These are phyloP conservation scores for Logfia minima DNA, from an alignment of 129 eudicot species.

Conservation along the genomic window DNA sequence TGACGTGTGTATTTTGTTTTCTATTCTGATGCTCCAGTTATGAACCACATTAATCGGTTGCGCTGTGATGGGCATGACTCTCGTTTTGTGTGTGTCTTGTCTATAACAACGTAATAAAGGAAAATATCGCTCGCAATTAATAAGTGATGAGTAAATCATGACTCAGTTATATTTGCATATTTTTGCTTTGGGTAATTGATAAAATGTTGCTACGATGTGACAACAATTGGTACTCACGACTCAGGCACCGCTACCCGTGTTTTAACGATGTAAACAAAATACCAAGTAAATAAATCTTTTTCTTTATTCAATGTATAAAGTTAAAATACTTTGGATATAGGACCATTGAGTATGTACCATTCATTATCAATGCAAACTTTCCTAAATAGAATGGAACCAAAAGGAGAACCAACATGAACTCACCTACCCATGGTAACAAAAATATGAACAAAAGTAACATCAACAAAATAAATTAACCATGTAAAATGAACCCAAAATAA, in stretches of 20 bases:
- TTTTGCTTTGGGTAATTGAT: no score
- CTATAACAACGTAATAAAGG: no score
- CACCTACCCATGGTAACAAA: slow-evolving; percentile 6
- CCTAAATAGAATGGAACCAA: slow-evolving; percentile 5
- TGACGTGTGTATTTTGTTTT: no score
- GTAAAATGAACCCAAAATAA: slow-evolving; percentile 28
- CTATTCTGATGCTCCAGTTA: no score
- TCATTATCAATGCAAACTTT: neutral
- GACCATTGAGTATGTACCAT: slow-evolving; percentile 12
- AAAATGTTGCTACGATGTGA: no score
- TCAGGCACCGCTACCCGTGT: neutral
- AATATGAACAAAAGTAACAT: slow-evolving; percentile 18
- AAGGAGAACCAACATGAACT: neutral
- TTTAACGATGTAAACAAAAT: neutral
- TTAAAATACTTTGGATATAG: neutral
- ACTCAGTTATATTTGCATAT: no score
- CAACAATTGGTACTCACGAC: no score
- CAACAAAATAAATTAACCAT: slow-evolving; percentile 19
- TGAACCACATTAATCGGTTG: no score
- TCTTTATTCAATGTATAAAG: slow-evolving; percentile 12
- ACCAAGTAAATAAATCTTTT: neutral
- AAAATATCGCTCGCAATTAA: no score
- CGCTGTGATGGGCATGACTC: no score
- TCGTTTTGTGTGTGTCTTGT: no score
- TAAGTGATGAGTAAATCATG: no score